Evolutionary conservation across 768 basidiomycete genomes (phyloP), one percentile per base, ranked within the genome.

Genomic region (Hypsizygus marmoreus): DNA sequence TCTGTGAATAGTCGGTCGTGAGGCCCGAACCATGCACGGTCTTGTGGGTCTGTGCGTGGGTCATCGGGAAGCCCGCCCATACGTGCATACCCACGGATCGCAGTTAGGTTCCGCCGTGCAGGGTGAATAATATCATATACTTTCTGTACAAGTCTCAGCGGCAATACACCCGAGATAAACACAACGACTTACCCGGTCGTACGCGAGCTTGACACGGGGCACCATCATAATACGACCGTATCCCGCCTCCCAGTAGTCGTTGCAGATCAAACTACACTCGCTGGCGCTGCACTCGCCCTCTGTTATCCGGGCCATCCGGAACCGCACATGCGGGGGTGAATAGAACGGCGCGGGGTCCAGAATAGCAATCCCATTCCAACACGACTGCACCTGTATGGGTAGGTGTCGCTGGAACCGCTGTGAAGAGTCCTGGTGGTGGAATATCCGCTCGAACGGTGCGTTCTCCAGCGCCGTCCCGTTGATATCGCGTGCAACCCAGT

Each of bases 171-270:
- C 14, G 29, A 49, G 32, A 25, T 17, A 37, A 53, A 28, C 48
- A 51, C n/a, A 14, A 40, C 23, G 5, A 68, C 83, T 39, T 51
- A 89, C 91, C 59, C 79, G 76, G 67, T 98, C 95, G 61, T 99
- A 98, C 1, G 97, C 97, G 37, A 98, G 72, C 63, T 97, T 97
- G 28, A 98, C 95, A 30, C 95, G 75, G 1, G 95, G 94, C 0
- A 97, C 93, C 95, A 97, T 99, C 72, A 99, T 78, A 54, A 99
- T 95, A 44, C 97, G 74, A 3, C 97, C 97, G 62, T 94, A 98
- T 1, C 97, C 95, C 0, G 91, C 84, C 52, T 87, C 82, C 93
- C 94, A 97, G 64, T 97, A 98, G 68, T 98, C 95, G 66, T 98
- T 99, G 73, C 95, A 97, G 55, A 99, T 95, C 46, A 99, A 73